These are phyloP conservation scores for Prunus mume DNA, from an alignment of 306 rosid genomes.

Conservation along the genomic window DNA sequence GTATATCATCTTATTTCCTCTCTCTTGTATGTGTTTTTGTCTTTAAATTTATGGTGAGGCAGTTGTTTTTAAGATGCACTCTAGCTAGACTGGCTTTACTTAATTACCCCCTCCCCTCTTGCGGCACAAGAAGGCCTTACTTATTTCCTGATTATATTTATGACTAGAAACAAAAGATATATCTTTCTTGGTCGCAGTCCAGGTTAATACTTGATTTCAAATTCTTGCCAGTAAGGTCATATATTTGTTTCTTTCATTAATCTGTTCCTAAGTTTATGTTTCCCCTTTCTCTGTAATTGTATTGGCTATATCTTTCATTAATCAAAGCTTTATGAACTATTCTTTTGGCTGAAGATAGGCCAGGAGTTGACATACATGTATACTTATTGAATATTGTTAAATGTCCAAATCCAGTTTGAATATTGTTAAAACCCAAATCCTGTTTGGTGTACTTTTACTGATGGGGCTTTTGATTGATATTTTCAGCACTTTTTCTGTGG, in stretches of 20 bases:
- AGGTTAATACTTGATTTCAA: neutral
- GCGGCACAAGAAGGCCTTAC: too few relatives aligned
- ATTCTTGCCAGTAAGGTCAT: neutral
- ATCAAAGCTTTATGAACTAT: neutral
- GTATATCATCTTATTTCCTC: neutral
- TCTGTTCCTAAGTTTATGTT: neutral
- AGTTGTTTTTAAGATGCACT: neutral
- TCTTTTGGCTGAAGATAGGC: neutral
- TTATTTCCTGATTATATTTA: too few relatives aligned
- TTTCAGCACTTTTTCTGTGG: conserved; percentile 78
- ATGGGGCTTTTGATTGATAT: conserved; percentile 30
- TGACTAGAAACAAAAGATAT: neutral
- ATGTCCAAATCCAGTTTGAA: neutral
- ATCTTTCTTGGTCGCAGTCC: neutral
- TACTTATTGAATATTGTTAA: neutral
- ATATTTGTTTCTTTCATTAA: neutral
- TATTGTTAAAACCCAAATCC: neutral
- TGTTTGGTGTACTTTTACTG: conserved; percentile 17
- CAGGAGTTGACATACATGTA: neutral
- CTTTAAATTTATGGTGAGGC: neutral
- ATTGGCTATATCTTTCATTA: neutral
- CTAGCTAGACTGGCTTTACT: neutral
- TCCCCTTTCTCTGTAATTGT: too few relatives aligned
- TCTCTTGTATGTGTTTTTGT: neutral
- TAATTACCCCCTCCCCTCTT: neutral